phyloP scores from a whole-genome alignment of 768 basidiomycete species.

The Lentinula sp. region DNA sequence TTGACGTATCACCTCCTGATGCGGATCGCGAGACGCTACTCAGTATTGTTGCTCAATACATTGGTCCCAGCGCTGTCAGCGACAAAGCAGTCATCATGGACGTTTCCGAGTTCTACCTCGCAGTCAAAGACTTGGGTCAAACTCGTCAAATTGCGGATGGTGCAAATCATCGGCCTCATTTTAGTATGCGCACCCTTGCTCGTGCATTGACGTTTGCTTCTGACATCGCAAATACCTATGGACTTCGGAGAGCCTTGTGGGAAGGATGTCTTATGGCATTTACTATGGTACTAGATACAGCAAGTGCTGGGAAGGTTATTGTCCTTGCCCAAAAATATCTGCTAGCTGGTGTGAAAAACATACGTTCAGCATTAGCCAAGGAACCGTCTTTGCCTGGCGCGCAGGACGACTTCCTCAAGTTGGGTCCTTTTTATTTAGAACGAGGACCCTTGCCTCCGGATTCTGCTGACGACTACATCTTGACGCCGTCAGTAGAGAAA shows the following conservation, averaged over 20 bases:
- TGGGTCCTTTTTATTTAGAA: slow-evolving; percentile 89
- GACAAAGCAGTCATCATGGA: slow-evolving; percentile 88
- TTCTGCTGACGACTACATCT: slow-evolving; percentile 75
- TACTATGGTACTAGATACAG: slow-evolving; percentile 84
- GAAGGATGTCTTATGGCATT: slow-evolving; percentile 98
- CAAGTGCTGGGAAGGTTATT: slow-evolving; percentile 62
- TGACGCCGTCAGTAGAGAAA: slow-evolving; percentile 90
- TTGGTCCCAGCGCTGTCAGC: slow-evolving; percentile 74
- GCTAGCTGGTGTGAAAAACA: slow-evolving; percentile 73
- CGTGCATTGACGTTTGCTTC: slow-evolving; percentile 88
- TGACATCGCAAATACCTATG: slow-evolving; percentile 70
- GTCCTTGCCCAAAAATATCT: slow-evolving; percentile 72
- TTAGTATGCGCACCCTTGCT: slow-evolving; percentile 92
- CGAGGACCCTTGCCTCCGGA: slow-evolving; percentile 65
- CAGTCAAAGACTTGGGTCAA: slow-evolving; percentile 71
- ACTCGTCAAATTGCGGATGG: slow-evolving; percentile 85
- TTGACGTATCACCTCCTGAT: slow-evolving; percentile 93
- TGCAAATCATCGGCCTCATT: slow-evolving; percentile 88
- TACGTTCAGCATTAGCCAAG: slow-evolving; percentile 65
- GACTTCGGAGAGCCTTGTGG: slow-evolving; percentile 84
- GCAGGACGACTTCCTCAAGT: slow-evolving; percentile 61
- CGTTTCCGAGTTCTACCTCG: slow-evolving; percentile 83
- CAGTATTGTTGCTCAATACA: slow-evolving; percentile 83
- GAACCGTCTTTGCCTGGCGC: slow-evolving; percentile 53
- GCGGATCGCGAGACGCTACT: slow-evolving; percentile 85